Evolutionary conservation across 805 yeast species (phyloP), one percentile per base, ranked within the genome.

Genomic region (Peterozyma toletana): DNA sequence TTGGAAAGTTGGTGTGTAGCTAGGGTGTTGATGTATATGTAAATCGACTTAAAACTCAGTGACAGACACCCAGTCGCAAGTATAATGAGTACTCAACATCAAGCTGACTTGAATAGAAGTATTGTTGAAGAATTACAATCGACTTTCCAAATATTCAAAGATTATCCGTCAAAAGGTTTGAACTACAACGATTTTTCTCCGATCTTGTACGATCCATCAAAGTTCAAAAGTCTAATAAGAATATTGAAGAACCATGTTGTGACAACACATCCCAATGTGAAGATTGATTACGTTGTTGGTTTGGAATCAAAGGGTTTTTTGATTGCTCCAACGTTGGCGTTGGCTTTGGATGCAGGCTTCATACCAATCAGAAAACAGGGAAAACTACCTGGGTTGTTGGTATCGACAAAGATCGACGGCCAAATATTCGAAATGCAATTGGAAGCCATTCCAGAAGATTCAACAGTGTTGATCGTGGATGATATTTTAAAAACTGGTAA

Each of bases 401-500:
- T 69, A 54, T 65, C 72, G 41, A 96, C 88, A 40, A 77, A 75
- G 47, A 93, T 80, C 66, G 99, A 98, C 58, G 67, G 71, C 48
- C 99, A 93, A 66, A 75, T 68, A 42, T 88, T 93, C 59, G 95
- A 89, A 63, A 79, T 91, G 66, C 98, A 93, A 70, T 70, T 73
- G 51, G 90, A 76, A 44, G 79, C 91, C 30, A 78, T 91, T 52
- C 83, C 87, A 50, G 72, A 73, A 48, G 93, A 90, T 33, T 75
- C 95, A 39, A 85, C 75, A 46, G 93, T 91, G 30, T 68, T 91
- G 33, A 75, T 91, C 51, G 93, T 91, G 35, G 99, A 91, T 64
- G 99, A 91, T 59, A 88, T 91, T 55, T 83, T 91, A 61, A 99
- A 99, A 40, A 91, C 98, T 33, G 97, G 98, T 50, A 99, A 99